Evolutionary conservation across 495 filamentous ascomycete species (phyloP).

Genomic region (Podospora didyma): DNA sequence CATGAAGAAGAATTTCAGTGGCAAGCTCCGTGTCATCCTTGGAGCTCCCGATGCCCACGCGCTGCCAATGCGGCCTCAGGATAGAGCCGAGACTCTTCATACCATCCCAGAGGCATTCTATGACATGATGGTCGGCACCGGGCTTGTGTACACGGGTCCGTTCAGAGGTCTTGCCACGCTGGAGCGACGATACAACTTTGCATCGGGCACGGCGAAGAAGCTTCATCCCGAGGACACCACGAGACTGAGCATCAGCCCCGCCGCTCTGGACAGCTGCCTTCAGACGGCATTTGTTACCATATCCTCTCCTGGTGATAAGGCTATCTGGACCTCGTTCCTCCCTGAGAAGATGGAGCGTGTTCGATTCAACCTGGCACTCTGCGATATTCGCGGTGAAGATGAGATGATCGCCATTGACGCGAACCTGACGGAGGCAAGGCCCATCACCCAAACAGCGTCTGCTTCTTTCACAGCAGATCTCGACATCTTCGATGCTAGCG

Average conservation of each 20-base stretch:
- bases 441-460: slow-evolving; percentile 18
- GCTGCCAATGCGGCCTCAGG: slow-evolving; percentile 20
- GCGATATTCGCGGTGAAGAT: slow-evolving; percentile 15
- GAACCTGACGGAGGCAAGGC: slow-evolving; percentile 22
- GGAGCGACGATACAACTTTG: slow-evolving; percentile 43
- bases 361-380: slow-evolving; percentile 36
- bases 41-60: slow-evolving; percentile 19
- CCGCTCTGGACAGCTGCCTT: slow-evolving; percentile 44
- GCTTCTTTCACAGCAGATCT: slow-evolving; percentile 36
- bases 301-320: slow-evolving; percentile 40
- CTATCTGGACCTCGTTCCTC: slow-evolving; percentile 45
- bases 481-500: slow-evolving; percentile 30
- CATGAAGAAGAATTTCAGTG: slow-evolving; percentile 36
- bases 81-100: slow-evolving; percentile 29
- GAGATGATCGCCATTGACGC: slow-evolving; percentile 34
- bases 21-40: slow-evolving; percentile 29
- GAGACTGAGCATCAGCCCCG: slow-evolving; percentile 39
- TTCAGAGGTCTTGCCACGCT: slow-evolving; percentile 38
- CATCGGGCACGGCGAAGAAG: slow-evolving; percentile 32
- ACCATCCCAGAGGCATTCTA: slow-evolving; percentile 40
- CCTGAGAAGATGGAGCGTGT: slow-evolving; percentile 31
- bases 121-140: slow-evolving; percentile 36
- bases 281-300: slow-evolving; percentile 43
- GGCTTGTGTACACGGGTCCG: slow-evolving; percentile 39
- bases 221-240: slow-evolving; percentile 30